Evolutionary conservation across 2,329 filamentous ascomycete species (phyloP).

Genomic region (Fusarium ambrosium): DNA sequence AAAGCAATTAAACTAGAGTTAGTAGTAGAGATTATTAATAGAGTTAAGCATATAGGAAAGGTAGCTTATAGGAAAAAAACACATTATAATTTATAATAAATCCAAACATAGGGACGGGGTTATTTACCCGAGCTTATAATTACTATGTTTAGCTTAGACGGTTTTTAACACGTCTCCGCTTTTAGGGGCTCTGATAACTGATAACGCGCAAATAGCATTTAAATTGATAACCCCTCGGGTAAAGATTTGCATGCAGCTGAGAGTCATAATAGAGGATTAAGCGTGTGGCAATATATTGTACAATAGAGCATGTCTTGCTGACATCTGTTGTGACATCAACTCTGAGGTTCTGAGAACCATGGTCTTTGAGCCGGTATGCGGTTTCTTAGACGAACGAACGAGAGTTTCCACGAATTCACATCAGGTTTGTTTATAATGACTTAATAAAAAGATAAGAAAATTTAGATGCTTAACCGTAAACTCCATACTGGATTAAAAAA

Average conservation of each 20-base stretch:
- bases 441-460: neutral
- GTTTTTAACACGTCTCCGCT: neutral
- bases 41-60: too few species aligned
- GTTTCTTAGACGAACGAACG: too few species aligned
- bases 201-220: too few species aligned
- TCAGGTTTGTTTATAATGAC: too few species aligned
- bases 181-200: neutral
- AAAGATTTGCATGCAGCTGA: neutral
- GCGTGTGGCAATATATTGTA: neutral
- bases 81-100: too few species aligned
- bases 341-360: neutral
- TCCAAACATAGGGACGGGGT: too few species aligned
- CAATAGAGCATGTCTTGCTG: neutral
- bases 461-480: neutral
- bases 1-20: too few species aligned
- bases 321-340: neutral
- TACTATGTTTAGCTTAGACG: neutral
- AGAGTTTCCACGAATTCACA: too few species aligned
- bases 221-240: neutral
- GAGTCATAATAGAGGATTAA: neutral
- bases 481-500: neutral
- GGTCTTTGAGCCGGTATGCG: too few species aligned
- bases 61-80: too few species aligned
- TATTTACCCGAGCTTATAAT: neutral
- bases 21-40: too few species aligned